Base-by-base conservation (phyloP, 2,329 filamentous ascomycete species). In the Alternaria alternata region DNA sequence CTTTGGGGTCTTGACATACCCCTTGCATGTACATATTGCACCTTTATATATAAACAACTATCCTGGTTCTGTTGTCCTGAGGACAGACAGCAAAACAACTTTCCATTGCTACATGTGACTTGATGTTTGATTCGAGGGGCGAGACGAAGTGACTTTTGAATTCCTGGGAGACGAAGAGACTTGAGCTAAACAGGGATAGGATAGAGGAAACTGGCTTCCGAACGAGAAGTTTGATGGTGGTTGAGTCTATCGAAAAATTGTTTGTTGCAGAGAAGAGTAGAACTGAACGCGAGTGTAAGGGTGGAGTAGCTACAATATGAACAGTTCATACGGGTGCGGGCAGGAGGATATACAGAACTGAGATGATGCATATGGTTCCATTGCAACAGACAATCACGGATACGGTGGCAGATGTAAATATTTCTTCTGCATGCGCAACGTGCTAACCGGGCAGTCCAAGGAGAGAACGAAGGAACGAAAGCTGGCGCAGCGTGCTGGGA, bases 21-120 rank as follows among this genome's bases (percentile, higher is more conserved):
- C 24, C 16, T 51, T 14, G 26, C 38, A 56, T 59, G 57, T 59
- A 59, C 18, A 59, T 59, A 59, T 42, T 57, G 38, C 28, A 42
- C 20, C 28, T 51, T 43, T 43, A 38, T 14, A 26, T 34, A 16
- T 16, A 47, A 52, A 52, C 18, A 24, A 28, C 14, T 34, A 32
- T 22, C 26, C 24, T 48, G 52, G 39, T 34, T 9, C 28, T 34
- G 26, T 34, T 24, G 38, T 44, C 51, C 41, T 53, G 18, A 53
- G 20, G 28, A 44, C 38, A 43, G 18, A 43, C 51, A 44, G 39
- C 39, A 18, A 24, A 24, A 43, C 11, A 30, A 18, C 20, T 12
- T 36, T 3, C 6, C 18, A 5, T 43, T 53, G 38, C 14, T 36
- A 24, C 20, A 16, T 16, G 18, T 26, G n/a, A 42, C 11, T 18